phyloP scores from a whole-genome alignment of 495 filamentous ascomycete species.

The Articulospora tetracladia region DNA sequence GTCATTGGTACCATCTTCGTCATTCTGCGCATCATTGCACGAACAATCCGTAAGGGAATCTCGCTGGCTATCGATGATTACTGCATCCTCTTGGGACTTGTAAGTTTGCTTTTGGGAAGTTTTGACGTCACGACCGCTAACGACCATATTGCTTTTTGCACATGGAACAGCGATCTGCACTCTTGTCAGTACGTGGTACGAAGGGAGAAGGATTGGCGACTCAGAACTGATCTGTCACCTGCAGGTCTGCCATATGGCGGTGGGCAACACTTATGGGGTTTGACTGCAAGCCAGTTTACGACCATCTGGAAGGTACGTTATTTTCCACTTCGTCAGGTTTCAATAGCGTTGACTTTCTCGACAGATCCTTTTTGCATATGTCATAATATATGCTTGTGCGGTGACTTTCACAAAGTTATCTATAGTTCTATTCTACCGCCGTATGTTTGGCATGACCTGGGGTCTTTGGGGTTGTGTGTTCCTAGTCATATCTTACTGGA shows the following conservation, averaged over 20 bases:
- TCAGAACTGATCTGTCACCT: neutral
- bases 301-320: neutral
- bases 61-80: neutral
- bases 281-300: neutral
- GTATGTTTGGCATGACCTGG: neutral
- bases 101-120: neutral
- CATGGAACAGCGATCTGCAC: neutral
- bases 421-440: neutral
- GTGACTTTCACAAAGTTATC: neutral
- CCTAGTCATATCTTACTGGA: neutral
- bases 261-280: neutral
- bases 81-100: neutral
- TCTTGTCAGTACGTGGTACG: neutral
- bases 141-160: neutral
- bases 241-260: neutral
- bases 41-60: neutral
- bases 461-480: neutral
- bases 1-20: neutral
- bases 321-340: neutral
- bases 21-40: neutral
- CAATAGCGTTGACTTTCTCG: neutral
- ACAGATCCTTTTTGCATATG: neutral
- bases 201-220: neutral
- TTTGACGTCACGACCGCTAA: neutral
- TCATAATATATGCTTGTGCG: neutral